Evolutionary conservation across 106 monocot species (phyloP), one percentile per base, ranked within the genome.

Genomic region (Dendrobium catenatum): DNA sequence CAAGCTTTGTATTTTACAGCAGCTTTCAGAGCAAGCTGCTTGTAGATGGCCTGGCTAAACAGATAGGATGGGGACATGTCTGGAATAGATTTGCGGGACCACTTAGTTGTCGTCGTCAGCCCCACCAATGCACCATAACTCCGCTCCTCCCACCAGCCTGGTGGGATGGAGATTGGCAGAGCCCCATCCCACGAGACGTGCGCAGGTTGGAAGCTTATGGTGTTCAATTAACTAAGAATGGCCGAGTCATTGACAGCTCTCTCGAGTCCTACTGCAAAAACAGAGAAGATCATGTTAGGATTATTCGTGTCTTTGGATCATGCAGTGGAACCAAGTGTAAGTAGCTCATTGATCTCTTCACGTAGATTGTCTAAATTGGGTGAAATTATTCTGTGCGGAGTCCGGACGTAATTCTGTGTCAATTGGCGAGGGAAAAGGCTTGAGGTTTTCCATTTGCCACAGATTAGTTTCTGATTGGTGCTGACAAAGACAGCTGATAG

Each of bases 81-180:
- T 97, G 97, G 97, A 94, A 88, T 79, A 83, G 94, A 55, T 97
- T 90, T 79, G 92, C 92, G 0, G 97, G 97, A 7, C 89, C 91
- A 8, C 78, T 89, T 26, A 97, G 97, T 79, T 97, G 97, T 75
- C 89, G 18, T 10, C 51, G 79, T 56, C 97, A 97, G 82, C 77
- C 27, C 16, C 87, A 94, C 72, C 97, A 97, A 76, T 97, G 97
- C 64, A 89, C 97, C 44, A 33, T 84, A 67, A 97, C 94, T 15
- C 90, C 94, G 10, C 89, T 97, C 54, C 88, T 97, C 68, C 92
- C 94, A 2, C 80, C 87, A 22, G 94, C 86, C 41, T 97, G 97
- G 97, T 97, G 97, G 97, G 94, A 97, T 75, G 89, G 83, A 6
- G 81, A 87, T 5, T 92, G 94, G 97, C 97, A 94, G 79, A 90